Conservation (phyloP, 352 stramenopile genomes). For the Pythium sp. region DNA sequence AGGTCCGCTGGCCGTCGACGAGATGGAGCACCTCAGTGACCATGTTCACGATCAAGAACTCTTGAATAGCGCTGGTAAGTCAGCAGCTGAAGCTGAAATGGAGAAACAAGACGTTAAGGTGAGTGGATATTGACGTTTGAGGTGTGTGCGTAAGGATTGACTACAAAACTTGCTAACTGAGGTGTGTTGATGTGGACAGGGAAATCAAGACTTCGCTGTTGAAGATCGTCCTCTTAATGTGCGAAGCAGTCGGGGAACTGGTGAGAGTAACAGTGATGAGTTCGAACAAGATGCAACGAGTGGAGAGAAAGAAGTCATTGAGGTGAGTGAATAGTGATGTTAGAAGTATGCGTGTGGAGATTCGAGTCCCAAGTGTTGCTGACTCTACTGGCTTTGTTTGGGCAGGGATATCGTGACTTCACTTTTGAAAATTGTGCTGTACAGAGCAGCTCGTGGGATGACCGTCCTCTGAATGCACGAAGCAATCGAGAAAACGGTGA, state of each 20-base stretch:
- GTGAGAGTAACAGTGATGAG: not conserved
- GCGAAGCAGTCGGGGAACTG: not conserved
- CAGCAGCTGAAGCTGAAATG: not conserved
- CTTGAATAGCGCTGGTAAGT: not conserved
- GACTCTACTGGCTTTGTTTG: not conserved
- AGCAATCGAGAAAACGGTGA: not conserved
- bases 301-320: not conserved
- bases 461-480: conserved; percentile 13
- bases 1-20: not conserved
- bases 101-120: not conserved
- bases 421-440: not conserved
- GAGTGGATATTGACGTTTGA: not conserved
- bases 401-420: not conserved
- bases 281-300: not conserved
- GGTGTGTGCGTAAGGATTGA: not conserved
- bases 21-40: not conserved
- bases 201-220: not conserved
- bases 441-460: conserved; percentile 5
- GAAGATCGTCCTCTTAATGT: conserved; percentile 11
- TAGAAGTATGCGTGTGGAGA: not conserved
- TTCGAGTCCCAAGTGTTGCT: not conserved
- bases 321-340: not conserved
- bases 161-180: not conserved
- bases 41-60: not conserved
- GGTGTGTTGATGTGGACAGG: not conserved